These are phyloP conservation scores for Globisporangium barbulae DNA, from an alignment of 352 stramenopile species.

Conservation along the genomic window DNA sequence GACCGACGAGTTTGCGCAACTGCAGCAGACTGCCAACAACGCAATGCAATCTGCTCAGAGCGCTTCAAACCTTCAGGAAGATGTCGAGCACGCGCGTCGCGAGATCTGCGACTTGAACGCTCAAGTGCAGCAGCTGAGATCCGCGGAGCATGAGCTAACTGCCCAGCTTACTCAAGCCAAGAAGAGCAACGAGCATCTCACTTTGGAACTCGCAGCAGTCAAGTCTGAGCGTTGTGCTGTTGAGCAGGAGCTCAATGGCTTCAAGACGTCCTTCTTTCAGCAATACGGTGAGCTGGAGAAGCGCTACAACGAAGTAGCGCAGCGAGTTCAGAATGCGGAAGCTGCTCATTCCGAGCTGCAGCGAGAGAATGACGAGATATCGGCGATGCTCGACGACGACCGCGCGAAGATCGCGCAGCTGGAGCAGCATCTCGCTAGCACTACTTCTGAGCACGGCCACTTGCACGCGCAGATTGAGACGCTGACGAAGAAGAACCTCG, in stretches of 20 bases:
- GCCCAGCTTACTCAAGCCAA: conserved; percentile 29
- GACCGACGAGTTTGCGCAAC: conserved; percentile 21
- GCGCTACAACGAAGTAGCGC: conserved; percentile 8
- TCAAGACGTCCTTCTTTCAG: conserved; percentile 30
- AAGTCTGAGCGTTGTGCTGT: conserved; percentile 26
- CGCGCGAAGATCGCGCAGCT: conserved; percentile 31
- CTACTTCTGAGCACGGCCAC: conserved; percentile 32
- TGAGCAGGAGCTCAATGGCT: conserved; percentile 27
- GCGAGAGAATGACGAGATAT: conserved; percentile 49
- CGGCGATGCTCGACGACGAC: conserved; percentile 38
- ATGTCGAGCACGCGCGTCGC: conserved; percentile 29
- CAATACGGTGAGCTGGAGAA: conserved; percentile 12
- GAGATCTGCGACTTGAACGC: conserved; percentile 38
- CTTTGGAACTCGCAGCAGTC: conserved; percentile 20
- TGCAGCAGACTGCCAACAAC: conserved; percentile 21
- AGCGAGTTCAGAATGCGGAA: conserved; percentile 26
- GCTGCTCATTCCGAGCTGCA: conserved; percentile 36
- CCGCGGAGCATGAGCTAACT: conserved; percentile 35
- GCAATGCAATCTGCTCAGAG: conserved; percentile 20
- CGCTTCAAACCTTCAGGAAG: conserved; percentile 23
- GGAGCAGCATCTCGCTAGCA: conserved; percentile 43
- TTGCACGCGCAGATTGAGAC: conserved; percentile 50
- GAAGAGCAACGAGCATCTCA: conserved; percentile 28
- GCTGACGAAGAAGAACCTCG: conserved; percentile 62
- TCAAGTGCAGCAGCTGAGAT: conserved; percentile 32